Percentiles rank a stretch among this genome's conserved stretches.
Evolutionary conservation across 2,329 filamentous ascomycete species (phyloP).

Genomic region (Arachnomyces sp.): DNA sequence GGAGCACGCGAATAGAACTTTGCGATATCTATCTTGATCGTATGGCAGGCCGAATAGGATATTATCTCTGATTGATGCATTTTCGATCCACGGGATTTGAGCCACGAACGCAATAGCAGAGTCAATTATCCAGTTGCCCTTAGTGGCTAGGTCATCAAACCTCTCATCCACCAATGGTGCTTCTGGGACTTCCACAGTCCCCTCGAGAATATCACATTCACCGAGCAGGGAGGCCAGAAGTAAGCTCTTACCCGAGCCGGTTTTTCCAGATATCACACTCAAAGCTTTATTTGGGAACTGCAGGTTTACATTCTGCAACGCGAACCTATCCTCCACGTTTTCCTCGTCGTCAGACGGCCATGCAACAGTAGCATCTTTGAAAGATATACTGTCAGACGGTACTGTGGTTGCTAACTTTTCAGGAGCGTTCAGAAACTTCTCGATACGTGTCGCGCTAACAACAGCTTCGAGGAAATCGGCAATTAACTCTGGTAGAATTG

Average conservation of each 20-base stretch:
- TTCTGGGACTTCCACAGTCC: conserved; percentile 46
- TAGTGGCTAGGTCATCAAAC: conserved; percentile 54
- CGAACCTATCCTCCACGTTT: conserved; percentile 52
- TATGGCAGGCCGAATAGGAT: conserved; percentile 68
- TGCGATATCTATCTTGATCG: conserved; percentile 59
- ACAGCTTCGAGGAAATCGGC: conserved; percentile 63
- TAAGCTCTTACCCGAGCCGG: conserved; percentile 69
- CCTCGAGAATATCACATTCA: conserved; percentile 61
- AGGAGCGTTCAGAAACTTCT: conserved; percentile 59
- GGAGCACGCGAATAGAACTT: conserved; percentile 64
- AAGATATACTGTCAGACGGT: conserved; percentile 52
- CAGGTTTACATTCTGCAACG: conserved; percentile 56
- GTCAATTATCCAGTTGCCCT: conserved; percentile 58
- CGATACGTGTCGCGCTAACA: conserved; percentile 64
- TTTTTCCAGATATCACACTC: conserved; percentile 67
- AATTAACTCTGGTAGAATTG: conserved; percentile 63
- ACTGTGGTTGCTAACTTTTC: conserved; percentile 52
- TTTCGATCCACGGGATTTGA: conserved; percentile 80
- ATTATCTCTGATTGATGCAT: conserved; percentile 68
- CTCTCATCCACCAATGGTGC: conserved; percentile 46
- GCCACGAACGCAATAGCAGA: conserved; percentile 65
- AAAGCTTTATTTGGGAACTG: conserved; percentile 61
- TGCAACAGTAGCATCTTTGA: conserved; percentile 60
- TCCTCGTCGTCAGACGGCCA: conserved; percentile 61
- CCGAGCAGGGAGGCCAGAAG: conserved; percentile 66